phyloP scores from a whole-genome alignment of 2,329 filamentous ascomycete genomes.

The Pestalotiopsis sp. region DNA sequence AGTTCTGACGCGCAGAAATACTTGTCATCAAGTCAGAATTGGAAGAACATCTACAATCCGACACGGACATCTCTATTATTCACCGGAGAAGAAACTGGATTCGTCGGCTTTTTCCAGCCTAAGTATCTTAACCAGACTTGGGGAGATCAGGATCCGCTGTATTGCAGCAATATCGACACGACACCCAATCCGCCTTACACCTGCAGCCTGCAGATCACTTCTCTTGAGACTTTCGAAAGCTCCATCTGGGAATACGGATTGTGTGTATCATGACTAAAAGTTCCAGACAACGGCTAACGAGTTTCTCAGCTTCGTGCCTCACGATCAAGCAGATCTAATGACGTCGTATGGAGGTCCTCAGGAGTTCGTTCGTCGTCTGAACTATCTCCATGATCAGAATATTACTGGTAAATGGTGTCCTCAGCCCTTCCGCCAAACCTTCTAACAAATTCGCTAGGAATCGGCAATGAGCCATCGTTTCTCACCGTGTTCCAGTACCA shows the following conservation, averaged over 20 bases:
- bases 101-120: conserved; percentile 72
- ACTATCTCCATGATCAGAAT: conserved; percentile 65
- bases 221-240: conserved; percentile 72
- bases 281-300: background rate
- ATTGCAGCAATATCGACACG: conserved; percentile 60
- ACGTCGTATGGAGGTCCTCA: conserved; percentile 61
- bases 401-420: conserved; percentile 53
- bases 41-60: conserved; percentile 66
- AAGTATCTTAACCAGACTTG: conserved; percentile 69
- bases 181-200: conserved; percentile 23
- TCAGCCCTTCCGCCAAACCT: conserved; percentile 26
- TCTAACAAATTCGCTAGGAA: conserved; percentile 34
- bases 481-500: conserved; percentile 70
- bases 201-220: conserved; percentile 63
- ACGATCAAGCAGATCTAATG: conserved; percentile 57
- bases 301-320: conserved; percentile 49
- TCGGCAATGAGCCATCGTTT: conserved; percentile 50
- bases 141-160: conserved; percentile 69
- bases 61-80: conserved; percentile 57
- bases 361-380: conserved; percentile 59
- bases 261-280: conserved; percentile 34
- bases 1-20: conserved; percentile 63
- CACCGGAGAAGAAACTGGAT: conserved; percentile 64
- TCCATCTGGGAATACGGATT: conserved; percentile 76
- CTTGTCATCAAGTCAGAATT: conserved; percentile 61